Base-by-base conservation (phyloP, 2,329 filamentous ascomycete species). In the Didymella exigua region DNA sequence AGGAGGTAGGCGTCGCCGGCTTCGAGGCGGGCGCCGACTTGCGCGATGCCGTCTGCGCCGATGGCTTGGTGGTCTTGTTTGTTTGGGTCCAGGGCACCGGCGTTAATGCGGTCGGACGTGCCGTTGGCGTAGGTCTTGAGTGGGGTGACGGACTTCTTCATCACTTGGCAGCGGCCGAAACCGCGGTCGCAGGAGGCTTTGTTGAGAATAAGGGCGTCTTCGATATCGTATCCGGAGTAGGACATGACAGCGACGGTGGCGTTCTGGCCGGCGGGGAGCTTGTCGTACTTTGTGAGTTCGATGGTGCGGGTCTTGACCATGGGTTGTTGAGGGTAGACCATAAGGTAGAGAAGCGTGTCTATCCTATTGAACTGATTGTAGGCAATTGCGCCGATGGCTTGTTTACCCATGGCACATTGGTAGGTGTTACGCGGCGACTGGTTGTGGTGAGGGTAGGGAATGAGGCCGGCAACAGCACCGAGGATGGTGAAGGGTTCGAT, bases 381-480 rank as follows among this genome's bases (percentile, higher is more conserved):
- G 14, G 93, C 95, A 72, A 99, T 98, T 29, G 93, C 93, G 29
- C 95, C 95, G 73, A 99, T 98, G 33, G 95, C 95, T 89, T 99
- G 95, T 79, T 99, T 99, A 84, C 95, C 95, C 95, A 99, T 99
- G 78, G 95, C 95, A 78, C 93, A 97, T 82, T 98, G 93, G 71
- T 99, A 99, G 0, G 95, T 99, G 74, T 99, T 99, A 82, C 95
- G 85, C 9, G 95, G 95, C 14, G 96, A 99, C 75, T 99, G 95
- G 76, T 99, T 99, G 81, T 99, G 95, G 75, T 99, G 95, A 8
- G 95, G 95, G 71, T 98, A 99, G 4, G 95, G 95, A 73, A 99
- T 99, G 31, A 99, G 82, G 37, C 95, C 95, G 33, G 95, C 95
- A 23, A 99, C 95, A 41, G 95, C 95, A 23, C 95, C 95, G 13